Evolutionary conservation across 2,329 filamentous ascomycete genomes (phyloP).

Genomic region (Lachnellula occidentalis): DNA sequence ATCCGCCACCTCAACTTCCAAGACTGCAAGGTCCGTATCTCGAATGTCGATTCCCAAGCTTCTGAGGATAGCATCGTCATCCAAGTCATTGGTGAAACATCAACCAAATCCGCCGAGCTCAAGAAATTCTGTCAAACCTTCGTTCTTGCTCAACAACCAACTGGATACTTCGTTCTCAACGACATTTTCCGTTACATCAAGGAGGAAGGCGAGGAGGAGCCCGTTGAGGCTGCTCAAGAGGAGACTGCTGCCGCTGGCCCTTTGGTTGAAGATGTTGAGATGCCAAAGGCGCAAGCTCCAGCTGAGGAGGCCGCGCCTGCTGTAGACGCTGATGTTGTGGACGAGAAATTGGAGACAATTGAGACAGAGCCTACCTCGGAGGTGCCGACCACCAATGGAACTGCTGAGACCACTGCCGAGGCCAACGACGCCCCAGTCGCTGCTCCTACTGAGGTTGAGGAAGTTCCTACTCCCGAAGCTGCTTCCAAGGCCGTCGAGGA

Average conservation of each 20-base stretch:
- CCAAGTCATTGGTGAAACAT: constrained; percentile 96
- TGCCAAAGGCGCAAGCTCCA: constrained; percentile 29
- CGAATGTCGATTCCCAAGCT: constrained; percentile 94
- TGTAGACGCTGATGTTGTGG: constrained; percentile 50
- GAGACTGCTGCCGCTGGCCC: constrained; percentile 23
- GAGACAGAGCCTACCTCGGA: constrained; percentile 35
- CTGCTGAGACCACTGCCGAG: constrained; percentile 31
- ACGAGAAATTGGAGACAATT: constrained; percentile 66
- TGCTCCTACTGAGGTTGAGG: constrained; percentile 30
- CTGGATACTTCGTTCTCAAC: constrained; percentile 96
- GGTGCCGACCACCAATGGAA: constrained; percentile 39
- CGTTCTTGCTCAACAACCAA: constrained; percentile 90
- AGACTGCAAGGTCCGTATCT: constrained; percentile 96
- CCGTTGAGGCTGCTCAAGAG: constrained; percentile 39
- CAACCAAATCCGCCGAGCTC: constrained; percentile 84
- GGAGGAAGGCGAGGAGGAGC: constrained; percentile 72
- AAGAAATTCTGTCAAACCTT: constrained; percentile 98
- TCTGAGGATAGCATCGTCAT: constrained; percentile 93
- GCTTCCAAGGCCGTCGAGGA: constrained; percentile 50
- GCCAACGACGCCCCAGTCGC: constrained; percentile 30
- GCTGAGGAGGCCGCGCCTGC: constrained; percentile 32
- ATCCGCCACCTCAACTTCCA: constrained; percentile 92
- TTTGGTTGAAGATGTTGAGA: constrained; percentile 29
- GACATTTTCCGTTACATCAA: constrained; percentile 94
- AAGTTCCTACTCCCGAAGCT: constrained; percentile 39